phyloP scores from a whole-genome alignment of 2,329 filamentous ascomycete species.

The Chrysoporthe cubensis region DNA sequence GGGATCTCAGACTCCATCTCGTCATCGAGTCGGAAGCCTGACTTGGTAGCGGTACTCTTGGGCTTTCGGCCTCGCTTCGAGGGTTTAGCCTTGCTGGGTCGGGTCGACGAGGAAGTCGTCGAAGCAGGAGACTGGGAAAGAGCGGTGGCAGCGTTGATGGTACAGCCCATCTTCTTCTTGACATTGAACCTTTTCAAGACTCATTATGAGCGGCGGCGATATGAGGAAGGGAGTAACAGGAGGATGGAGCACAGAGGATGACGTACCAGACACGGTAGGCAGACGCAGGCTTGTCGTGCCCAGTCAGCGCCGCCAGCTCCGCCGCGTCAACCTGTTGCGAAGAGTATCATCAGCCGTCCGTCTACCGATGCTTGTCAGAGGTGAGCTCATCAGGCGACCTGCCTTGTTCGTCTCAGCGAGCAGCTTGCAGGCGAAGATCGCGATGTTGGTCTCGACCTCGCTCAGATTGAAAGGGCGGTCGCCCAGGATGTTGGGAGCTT shows the following conservation, averaged over 20 bases:
- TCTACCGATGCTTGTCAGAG: no score
- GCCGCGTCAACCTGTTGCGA: constrained; percentile 4
- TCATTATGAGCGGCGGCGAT: not conserved
- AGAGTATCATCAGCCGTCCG: not conserved
- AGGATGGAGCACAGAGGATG: not conserved
- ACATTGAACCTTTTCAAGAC: not conserved
- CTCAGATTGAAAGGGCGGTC: not conserved
- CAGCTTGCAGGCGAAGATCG: constrained; percentile 9
- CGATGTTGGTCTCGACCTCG: constrained; percentile 3
- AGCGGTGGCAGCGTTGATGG: not conserved
- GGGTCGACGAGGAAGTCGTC: not conserved
- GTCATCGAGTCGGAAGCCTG: not conserved
- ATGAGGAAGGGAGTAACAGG: not conserved
- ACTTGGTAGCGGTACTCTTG: constrained; percentile 2
- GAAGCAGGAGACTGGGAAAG: not conserved
- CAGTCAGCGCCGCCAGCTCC: constrained; percentile 16
- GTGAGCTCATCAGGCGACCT: not conserved
- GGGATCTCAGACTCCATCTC: not conserved
- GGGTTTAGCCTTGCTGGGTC: not conserved
- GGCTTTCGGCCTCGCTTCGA: not conserved
- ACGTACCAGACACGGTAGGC: constrained; percentile 21
- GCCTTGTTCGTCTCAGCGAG: constrained; percentile 13
- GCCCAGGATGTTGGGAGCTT: not conserved
- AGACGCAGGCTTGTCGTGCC: constrained; percentile 7
- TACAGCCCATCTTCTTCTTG: not conserved